Conservation (phyloP, 805 yeast species). For the Yamadazyma kitorensis region DNA sequence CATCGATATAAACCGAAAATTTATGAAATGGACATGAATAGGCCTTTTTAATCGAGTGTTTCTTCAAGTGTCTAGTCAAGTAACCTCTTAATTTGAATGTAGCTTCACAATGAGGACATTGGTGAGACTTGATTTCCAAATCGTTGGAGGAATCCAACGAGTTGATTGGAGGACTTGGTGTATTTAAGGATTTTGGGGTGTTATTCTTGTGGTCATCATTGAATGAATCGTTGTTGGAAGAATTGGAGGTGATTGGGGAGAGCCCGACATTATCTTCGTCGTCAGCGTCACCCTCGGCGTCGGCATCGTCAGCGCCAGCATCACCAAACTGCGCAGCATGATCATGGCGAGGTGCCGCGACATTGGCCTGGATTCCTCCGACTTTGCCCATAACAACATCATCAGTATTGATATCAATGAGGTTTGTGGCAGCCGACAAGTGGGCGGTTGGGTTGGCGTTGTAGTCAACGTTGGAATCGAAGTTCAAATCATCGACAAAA, state of each 20-base stretch:
- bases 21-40: conserved; percentile 53
- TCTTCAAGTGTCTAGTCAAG: conserved; percentile 53
- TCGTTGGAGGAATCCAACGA: no score
- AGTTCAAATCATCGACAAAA: conserved; percentile 43
- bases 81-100: conserved; percentile 52
- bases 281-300: conserved; percentile 3
- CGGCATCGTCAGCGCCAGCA: background rate
- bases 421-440: no score
- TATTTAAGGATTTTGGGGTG: conserved; percentile 28
- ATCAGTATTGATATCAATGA: no score
- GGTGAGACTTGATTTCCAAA: conserved; percentile 21
- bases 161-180: conserved; percentile 21
- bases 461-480: background rate
- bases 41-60: conserved; percentile 50
- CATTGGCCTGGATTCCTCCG: no score
- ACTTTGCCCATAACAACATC: no score
- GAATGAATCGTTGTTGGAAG: conserved; percentile 18
- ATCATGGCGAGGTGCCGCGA: no score
- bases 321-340: no score
- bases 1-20: conserved; percentile 34
- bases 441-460: background rate
- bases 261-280: conserved; percentile 10
- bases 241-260: conserved; percentile 40
- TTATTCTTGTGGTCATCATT: conserved; percentile 12
- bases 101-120: conserved; percentile 49